A percentile compares a stretch with the other conserved stretches of the same genome.
phyloP scores from a whole-genome alignment of 352 stramenopile genomes.

The Plasmopara muralis region DNA sequence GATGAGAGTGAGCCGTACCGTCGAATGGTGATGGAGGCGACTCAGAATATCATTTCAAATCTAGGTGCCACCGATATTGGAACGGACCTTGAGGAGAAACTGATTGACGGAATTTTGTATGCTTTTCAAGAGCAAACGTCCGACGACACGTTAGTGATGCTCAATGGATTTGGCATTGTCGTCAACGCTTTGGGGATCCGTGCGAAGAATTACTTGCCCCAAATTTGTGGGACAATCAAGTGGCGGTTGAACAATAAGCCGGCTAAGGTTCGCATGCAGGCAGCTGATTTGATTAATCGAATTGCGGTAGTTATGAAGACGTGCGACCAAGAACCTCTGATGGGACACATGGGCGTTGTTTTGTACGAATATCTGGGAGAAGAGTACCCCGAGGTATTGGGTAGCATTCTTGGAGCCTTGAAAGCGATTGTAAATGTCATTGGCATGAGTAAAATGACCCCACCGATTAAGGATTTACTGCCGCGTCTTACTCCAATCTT shows the following conservation, averaged over 20 bases:
- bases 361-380: conserved; percentile 99
- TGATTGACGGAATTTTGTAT: conserved; percentile 99
- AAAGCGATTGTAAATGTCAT: conserved; percentile 99
- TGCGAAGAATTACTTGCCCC: conserved; percentile 97
- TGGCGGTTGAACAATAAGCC: conserved; percentile 99
- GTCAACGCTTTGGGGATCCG: conserved; percentile 96
- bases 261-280: conserved; percentile 98
- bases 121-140: conserved; percentile 97
- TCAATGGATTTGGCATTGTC: conserved; percentile 98
- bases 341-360: conserved; percentile 98
- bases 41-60: conserved; percentile 98
- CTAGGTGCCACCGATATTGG: conserved; percentile 95
- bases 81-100: conserved; percentile 94
- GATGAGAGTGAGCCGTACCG: conserved; percentile 99
- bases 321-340: conserved; percentile 97
- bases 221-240: conserved; percentile 99
- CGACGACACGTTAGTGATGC: conserved; percentile 92
- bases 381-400: conserved; percentile 99
- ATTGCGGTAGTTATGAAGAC: conserved; percentile 99
- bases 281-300: conserved; percentile 96
- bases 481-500: conserved; percentile 98
- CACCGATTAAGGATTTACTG: conserved; percentile 98
- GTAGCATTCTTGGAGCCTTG: conserved; percentile 96
- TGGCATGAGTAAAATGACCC: conserved; percentile 99
- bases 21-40: conserved; percentile 99